Evolutionary conservation across 1,284 basidiomycete species (phyloP), one percentile per base, ranked within the genome.

Genomic region (Agroathelia rolfsii): DNA sequence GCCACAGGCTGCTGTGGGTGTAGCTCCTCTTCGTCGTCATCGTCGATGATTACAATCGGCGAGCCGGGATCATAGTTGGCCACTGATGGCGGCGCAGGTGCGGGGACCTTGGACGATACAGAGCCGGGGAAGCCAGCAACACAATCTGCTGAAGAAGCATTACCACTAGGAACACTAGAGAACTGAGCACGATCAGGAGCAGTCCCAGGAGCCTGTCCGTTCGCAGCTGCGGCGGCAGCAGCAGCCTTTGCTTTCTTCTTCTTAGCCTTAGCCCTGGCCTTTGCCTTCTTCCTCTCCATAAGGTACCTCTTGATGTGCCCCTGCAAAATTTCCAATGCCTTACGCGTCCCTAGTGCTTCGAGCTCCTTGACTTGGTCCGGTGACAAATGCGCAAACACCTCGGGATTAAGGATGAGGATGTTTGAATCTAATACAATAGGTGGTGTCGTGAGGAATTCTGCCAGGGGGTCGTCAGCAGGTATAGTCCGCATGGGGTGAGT

Each of bases 391-490:
- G 79, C 72, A 51, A 94, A 94, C 24, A 94, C 82, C 16, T 70
- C 66, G 2, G 89, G 89, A 47, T 85, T 85, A 22, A 94, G 70
- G 42, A 88, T 76, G 17, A 94, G 72, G 31, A 74, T 81, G 38
- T 85, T 80, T 44, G 88, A 80, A 45, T 93, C 86, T 16, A 93
- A 62, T 17, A 88, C 76, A 59, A 94, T 89, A 15, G 62, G 86
- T 45, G 69, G 75, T 58, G 62, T 72, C 56, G 44, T 62, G 59
- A 56, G 60, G 55, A 49, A 55, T 39, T 66, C 64, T 17, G 58
- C 56, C 4, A 55, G 49, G 15, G 64, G 64, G 38, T 66, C 64
- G 36, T 63, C 61, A 10, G 59, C 62, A 15, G 64, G 52, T 21
- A 64, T 49, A 4, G 53, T 19, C 50, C n/a, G n/a, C n/a, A n/a